phyloP scores from a whole-genome alignment of 1,284 basidiomycete genomes.

The Cryptococcus sp. region DNA sequence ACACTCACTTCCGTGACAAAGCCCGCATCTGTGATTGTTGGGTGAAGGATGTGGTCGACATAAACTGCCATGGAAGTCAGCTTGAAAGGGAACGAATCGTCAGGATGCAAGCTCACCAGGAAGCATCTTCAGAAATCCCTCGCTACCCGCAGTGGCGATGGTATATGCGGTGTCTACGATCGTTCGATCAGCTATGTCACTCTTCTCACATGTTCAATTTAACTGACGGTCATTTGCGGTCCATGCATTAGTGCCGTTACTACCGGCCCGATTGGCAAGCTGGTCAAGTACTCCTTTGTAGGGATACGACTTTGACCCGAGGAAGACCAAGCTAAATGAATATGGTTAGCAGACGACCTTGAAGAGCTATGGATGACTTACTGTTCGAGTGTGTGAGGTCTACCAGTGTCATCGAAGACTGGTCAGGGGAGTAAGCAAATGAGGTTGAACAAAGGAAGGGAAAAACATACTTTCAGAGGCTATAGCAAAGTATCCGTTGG shows the following conservation, averaged over 20 bases:
- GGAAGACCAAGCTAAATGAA: conserved; percentile 73
- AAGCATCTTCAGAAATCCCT: conserved; percentile 91
- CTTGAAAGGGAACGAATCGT: neutral
- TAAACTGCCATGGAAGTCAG: conserved; percentile 61
- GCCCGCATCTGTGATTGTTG: conserved; percentile 86
- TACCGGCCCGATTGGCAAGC: conserved; percentile 95
- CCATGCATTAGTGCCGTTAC: conserved; percentile 79
- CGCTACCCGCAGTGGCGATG: conserved; percentile 92
- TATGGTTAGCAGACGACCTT: neutral
- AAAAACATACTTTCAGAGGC: conserved; percentile 75
- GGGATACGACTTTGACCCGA: conserved; percentile 91
- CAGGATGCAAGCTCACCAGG: conserved; percentile 57
- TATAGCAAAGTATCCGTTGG: conserved; percentile 89
- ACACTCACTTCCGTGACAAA: conserved; percentile 80
- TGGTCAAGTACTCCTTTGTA: conserved; percentile 97
- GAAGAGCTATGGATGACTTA: conserved; percentile 13
- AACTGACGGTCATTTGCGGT: conserved; percentile 56
- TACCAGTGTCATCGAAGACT: conserved; percentile 91
- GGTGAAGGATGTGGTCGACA: conserved; percentile 95
- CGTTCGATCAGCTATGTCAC: neutral
- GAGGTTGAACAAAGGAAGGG: conserved; percentile 1
- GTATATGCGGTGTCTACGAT: conserved; percentile 90
- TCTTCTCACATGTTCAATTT: conserved; percentile 1
- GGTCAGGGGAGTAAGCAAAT: conserved; percentile 7
- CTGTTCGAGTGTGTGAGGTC: conserved; percentile 92